These are phyloP conservation scores for Aspergillus neotritici DNA, from an alignment of 2,329 filamentous ascomycete species.

Conservation along the genomic window DNA sequence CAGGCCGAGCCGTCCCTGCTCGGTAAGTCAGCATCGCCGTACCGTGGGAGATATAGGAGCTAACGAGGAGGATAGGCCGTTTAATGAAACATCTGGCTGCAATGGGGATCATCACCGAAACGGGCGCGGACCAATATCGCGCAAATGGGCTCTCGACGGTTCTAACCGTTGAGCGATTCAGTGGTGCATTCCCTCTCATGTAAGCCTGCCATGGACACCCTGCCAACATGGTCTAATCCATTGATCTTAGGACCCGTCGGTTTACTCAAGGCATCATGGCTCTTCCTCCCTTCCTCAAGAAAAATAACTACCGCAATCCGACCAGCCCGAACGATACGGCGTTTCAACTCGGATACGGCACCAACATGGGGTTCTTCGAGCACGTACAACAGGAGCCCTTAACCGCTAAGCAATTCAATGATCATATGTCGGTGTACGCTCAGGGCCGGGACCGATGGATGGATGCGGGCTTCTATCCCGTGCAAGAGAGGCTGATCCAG, in stretches of 20 bases:
- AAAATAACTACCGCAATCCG: slow-evolving; percentile 21
- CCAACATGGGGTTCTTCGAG: slow-evolving; percentile 22
- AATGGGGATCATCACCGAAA: slow-evolving; percentile 14
- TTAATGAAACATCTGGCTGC: slow-evolving; percentile 16
- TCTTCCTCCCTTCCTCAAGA: slow-evolving; percentile 20
- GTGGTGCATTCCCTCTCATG: slow-evolving; percentile 14
- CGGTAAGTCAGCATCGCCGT: slow-evolving; percentile 1
- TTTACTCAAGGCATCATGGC: slow-evolving; percentile 14
- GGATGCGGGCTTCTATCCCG: slow-evolving; percentile 23
- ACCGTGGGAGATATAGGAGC: neutral
- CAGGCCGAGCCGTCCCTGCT: slow-evolving; percentile 10
- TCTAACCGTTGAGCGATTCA: slow-evolving; percentile 10
- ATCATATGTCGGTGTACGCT: slow-evolving; percentile 18
- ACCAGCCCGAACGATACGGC: slow-evolving; percentile 18
- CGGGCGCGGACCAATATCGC: slow-evolving; percentile 11
- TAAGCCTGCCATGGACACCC: neutral
- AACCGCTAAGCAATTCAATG: slow-evolving; percentile 16
- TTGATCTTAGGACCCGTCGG: slow-evolving; percentile 9
- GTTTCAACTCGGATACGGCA: slow-evolving; percentile 20
- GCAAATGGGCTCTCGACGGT: slow-evolving; percentile 11
- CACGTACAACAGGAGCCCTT: slow-evolving; percentile 14
- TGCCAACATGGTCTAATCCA: no score
- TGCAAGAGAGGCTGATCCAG: slow-evolving; percentile 15
- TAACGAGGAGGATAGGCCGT: slow-evolving; percentile 4
- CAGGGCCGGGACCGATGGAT: slow-evolving; percentile 16